phyloP scores from a whole-genome alignment of 768 basidiomycete species.

The Auricularia sp. region DNA sequence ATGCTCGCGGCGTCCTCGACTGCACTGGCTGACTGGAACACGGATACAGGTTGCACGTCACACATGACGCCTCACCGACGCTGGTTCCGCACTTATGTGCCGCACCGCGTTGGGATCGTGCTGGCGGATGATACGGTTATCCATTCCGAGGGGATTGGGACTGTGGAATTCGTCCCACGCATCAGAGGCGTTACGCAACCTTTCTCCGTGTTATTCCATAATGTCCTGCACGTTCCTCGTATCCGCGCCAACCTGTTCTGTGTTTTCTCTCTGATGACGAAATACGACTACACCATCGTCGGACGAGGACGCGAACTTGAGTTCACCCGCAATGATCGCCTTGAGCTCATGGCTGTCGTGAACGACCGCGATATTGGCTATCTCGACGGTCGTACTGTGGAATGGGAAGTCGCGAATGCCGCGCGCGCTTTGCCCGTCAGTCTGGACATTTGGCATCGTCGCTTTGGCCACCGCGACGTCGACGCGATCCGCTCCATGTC shows the following conservation, averaged over 20 bases:
- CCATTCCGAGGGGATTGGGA: constrained; percentile 18
- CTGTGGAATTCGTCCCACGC: constrained; percentile 15
- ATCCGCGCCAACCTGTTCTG: background rate
- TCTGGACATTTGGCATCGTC: background rate
- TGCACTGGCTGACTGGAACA: constrained; percentile 15
- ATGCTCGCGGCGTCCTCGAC: no score
- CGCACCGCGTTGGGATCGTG: constrained; percentile 13
- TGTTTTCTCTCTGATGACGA: background rate
- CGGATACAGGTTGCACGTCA: constrained; percentile 24
- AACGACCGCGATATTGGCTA: background rate
- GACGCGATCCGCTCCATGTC: no score
- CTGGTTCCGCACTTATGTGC: constrained; percentile 17
- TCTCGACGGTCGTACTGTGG: background rate
- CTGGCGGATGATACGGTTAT: constrained; percentile 17
- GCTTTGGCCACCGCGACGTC: background rate
- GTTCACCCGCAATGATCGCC: background rate
- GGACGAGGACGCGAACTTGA: background rate
- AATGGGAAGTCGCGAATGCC: background rate
- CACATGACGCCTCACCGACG: constrained; percentile 24
- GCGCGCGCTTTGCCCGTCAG: background rate
- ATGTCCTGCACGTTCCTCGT: background rate
- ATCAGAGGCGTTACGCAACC: background rate
- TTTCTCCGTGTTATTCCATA: background rate
- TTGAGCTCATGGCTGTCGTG: background rate
- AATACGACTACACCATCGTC: background rate